phyloP scores from a whole-genome alignment of 306 rosid species.

The Quercus suber region DNA sequence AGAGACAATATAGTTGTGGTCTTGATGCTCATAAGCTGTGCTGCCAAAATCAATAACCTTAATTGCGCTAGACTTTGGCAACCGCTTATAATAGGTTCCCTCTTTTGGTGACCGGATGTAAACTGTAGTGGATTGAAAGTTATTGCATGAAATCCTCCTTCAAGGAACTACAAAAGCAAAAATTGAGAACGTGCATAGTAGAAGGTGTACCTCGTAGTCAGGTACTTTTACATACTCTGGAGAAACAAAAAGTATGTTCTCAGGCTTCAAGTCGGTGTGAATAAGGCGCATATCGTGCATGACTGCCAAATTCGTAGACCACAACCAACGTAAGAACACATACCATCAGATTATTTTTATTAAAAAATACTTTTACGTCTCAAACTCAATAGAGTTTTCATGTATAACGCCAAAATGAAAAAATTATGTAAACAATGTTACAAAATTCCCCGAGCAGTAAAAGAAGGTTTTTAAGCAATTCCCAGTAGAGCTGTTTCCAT shows the following conservation, averaged over 20 bases:
- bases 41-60: slow-evolving; percentile 99
- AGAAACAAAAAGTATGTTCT: slow-evolving; percentile 72
- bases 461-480: too few species aligned
- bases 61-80: slow-evolving; percentile 86
- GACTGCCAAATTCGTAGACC: slow-evolving; percentile 50
- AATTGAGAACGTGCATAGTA: too few species aligned
- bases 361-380: neutral
- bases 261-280: slow-evolving; percentile 96
- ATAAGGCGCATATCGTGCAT: slow-evolving; percentile 86
- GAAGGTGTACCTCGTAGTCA: slow-evolving; percentile 47
- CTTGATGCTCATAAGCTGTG: slow-evolving; percentile 80
- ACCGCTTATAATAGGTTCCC: slow-evolving; percentile 61
- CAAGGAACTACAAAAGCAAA: too few species aligned
- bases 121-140: too few species aligned
- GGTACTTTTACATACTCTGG: slow-evolving; percentile 71
- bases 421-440: too few species aligned
- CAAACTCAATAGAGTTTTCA: too few species aligned
- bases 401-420: too few species aligned
- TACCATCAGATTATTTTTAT: neutral
- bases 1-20: slow-evolving; percentile 87
- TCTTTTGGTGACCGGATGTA: slow-evolving; percentile 56
- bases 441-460: too few species aligned
- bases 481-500: neutral
- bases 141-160: too few species aligned
- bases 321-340: neutral